phyloP scores from a whole-genome alignment of 1,284 basidiomycete species.

The Microstroma glucosiphilum region DNA sequence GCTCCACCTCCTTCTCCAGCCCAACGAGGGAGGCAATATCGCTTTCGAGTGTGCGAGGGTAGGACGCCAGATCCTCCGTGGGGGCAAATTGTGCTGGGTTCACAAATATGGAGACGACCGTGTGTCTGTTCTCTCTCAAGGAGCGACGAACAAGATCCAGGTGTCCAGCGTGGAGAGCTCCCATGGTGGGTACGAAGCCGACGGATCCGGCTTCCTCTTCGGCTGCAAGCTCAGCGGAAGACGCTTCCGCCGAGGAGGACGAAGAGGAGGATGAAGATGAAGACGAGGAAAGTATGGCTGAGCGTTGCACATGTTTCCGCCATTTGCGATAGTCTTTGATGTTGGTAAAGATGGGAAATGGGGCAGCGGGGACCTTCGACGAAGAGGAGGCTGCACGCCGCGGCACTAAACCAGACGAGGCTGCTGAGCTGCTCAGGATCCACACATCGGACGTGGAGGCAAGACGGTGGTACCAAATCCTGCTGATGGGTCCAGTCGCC shows the following conservation, averaged over 20 bases:
- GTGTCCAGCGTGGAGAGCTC: conserved; percentile 88
- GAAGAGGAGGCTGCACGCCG: too few relatives aligned
- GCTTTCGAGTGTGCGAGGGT: conserved; percentile 66
- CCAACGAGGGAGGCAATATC: conserved; percentile 23
- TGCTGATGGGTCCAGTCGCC: too few relatives aligned
- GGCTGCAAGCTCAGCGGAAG: not conserved
- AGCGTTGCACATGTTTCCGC: conserved; percentile 57
- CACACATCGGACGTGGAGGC: too few relatives aligned
- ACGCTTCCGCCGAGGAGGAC: not conserved
- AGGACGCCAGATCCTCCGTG: conserved; percentile 82
- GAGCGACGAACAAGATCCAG: conserved; percentile 68
- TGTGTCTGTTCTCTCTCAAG: conserved; percentile 71
- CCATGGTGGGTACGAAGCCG: conserved; percentile 95
- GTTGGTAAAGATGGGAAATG: conserved; percentile 71
- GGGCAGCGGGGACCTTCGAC: conserved; percentile 46
- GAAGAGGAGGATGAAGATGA: not conserved
- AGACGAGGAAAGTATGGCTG: conserved; percentile 16
- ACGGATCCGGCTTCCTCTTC: conserved; percentile 53
- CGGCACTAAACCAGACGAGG: too few relatives aligned
- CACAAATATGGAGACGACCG: conserved; percentile 91
- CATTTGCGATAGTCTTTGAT: conserved; percentile 68
- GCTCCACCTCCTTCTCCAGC: conserved; percentile 10
- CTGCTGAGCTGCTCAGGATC: too few relatives aligned
- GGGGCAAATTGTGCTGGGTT: conserved; percentile 97
- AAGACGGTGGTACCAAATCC: too few relatives aligned